These are phyloP conservation scores for Serendipita sp. DNA, from an alignment of 768 basidiomycete species.

Conservation along the genomic window DNA sequence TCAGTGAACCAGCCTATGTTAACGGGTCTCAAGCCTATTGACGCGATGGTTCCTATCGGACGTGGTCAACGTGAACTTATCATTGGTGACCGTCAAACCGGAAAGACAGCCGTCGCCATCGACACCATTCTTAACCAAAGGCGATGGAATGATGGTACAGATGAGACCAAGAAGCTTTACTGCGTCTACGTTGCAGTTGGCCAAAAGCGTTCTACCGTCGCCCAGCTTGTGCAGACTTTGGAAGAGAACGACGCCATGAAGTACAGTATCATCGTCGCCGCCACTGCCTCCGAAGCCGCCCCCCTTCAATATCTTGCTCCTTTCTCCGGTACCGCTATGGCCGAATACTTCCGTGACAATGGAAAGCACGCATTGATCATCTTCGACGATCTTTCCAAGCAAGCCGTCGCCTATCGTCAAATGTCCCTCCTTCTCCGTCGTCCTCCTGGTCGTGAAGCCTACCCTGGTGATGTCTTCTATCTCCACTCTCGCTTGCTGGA, in stretches of 20 bases:
- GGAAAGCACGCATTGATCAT: slow-evolving; percentile 99
- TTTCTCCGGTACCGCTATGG: slow-evolving; percentile 99
- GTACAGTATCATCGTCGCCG: slow-evolving; percentile 98
- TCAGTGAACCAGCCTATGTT: slow-evolving; percentile 99
- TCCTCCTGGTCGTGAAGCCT: slow-evolving; percentile 99
- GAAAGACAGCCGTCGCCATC: slow-evolving; percentile 98
- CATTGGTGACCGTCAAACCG: slow-evolving; percentile 99
- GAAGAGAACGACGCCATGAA: slow-evolving; percentile 99
- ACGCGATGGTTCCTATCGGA: slow-evolving; percentile 99
- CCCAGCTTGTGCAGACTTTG: slow-evolving; percentile 97
- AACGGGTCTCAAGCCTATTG: slow-evolving; percentile 99
- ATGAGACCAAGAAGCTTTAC: slow-evolving; percentile 96
- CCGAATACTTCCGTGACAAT: slow-evolving; percentile 99
- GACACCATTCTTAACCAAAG: slow-evolving; percentile 99
- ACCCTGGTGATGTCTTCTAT: slow-evolving; percentile 99
- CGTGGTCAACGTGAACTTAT: slow-evolving; percentile 99
- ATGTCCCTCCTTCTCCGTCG: slow-evolving; percentile 99
- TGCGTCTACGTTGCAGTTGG: slow-evolving; percentile 99
- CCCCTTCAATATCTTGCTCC: slow-evolving; percentile 98
- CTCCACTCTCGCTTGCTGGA: slow-evolving; percentile 99
- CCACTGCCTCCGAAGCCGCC: slow-evolving; percentile 97
- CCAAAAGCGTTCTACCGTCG: slow-evolving; percentile 98
- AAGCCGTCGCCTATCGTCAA: slow-evolving; percentile 99
- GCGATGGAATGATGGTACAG: slow-evolving; percentile 96
- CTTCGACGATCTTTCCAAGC: slow-evolving; percentile 99